Evolutionary conservation across 2,329 filamentous ascomycete species (phyloP).

Genomic region (Botrytis fragariae): DNA sequence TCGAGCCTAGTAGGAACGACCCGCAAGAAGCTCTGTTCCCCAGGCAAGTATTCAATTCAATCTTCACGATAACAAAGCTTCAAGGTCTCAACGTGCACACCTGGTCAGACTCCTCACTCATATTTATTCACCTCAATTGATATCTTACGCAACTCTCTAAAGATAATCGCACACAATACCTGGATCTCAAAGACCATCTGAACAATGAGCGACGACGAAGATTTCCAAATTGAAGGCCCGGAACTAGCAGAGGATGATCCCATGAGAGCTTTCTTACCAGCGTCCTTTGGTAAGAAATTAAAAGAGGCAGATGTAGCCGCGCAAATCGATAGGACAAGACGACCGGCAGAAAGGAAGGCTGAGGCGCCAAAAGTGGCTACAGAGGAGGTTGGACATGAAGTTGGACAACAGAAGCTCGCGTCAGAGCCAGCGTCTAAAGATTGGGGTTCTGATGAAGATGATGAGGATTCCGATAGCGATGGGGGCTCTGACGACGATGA

Average conservation of each 20-base stretch:
- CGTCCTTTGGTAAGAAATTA: constrained; percentile 80
- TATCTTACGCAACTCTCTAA: background rate
- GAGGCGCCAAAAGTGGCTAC: constrained; percentile 26
- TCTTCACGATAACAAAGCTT: background rate
- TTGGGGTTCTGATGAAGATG: constrained; percentile 43
- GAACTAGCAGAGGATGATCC: constrained; percentile 62
- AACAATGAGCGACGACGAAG: constrained; percentile 59
- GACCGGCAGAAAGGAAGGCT: constrained; percentile 46
- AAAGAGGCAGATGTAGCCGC: constrained; percentile 70
- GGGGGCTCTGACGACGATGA: constrained; percentile 71
- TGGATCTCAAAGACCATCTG: background rate
- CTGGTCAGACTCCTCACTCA: background rate
- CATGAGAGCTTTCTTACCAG: constrained; percentile 74
- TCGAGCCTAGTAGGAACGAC: background rate
- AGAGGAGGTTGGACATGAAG: constrained; percentile 26
- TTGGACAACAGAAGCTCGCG: constrained; percentile 31
- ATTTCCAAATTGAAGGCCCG: constrained; percentile 55
- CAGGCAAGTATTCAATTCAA: background rate
- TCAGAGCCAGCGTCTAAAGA: constrained; percentile 40
- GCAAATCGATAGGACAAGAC: constrained; percentile 77
- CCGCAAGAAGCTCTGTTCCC: background rate
- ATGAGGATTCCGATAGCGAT: constrained; percentile 50
- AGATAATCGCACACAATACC: background rate
- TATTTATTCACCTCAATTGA: background rate
- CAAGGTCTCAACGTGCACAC: background rate